Evolutionary conservation across 306 rosid genomes (phyloP).

Genomic region (Potentilla sterilis): DNA sequence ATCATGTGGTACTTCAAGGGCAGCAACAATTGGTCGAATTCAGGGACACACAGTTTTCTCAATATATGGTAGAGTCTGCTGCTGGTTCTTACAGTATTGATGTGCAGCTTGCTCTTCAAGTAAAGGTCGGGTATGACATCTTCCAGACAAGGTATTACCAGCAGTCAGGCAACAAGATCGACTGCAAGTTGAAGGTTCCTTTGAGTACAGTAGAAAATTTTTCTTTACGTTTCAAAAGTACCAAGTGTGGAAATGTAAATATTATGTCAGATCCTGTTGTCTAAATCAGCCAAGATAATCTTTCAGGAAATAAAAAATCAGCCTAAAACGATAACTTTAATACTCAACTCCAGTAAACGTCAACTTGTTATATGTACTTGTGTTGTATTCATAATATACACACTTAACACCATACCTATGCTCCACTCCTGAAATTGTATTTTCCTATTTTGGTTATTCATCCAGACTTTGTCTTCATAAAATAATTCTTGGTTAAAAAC

Average conservation of each 20-base stretch:
- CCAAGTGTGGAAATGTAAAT: conserved; percentile 7
- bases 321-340: not conserved
- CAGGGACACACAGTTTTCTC: not conserved
- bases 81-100: not conserved
- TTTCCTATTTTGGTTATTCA: not conserved
- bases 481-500: not conserved
- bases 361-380: not conserved
- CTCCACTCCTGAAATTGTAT: not conserved
- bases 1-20: conserved; percentile 19
- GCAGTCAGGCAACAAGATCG: not conserved
- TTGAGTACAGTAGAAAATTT: not conserved
- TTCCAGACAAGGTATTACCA: conserved; percentile 3
- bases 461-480: not conserved
- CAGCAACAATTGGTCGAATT: not conserved
- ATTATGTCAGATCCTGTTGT: not conserved
- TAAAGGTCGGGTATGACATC: not conserved
- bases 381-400: not conserved
- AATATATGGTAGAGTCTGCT: not conserved
- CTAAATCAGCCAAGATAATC: not conserved
- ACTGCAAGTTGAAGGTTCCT: conserved; percentile 23
- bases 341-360: not conserved
- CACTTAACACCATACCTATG: not conserved
- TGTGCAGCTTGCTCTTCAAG: conserved; percentile 2
- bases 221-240: not conserved
- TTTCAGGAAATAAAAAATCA: not conserved